Base-by-base conservation (phyloP, 2,329 filamentous ascomycete genomes). In the Dactylellina haptotyla region DNA sequence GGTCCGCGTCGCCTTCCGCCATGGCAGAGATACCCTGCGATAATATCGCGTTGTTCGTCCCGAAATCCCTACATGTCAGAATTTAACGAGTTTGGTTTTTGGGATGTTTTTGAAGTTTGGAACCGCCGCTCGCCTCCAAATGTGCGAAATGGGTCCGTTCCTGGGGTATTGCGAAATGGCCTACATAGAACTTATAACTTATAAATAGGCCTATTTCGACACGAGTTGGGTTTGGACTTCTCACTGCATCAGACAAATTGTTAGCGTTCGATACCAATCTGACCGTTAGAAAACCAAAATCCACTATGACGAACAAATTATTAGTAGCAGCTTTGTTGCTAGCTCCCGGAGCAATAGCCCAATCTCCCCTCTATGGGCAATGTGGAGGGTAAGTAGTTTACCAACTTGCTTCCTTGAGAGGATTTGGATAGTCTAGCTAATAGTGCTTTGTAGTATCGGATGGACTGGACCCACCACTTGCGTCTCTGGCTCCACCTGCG, bases 391-490 rank as follows among this genome's bases (percentile, higher is more conserved):
- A 63, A 34, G 30, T 30, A 46, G 4, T 45, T 45, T n/a, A n/a
- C 10, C 20, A 45, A 4, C 10, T 45, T 16, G n/a, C n/a, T 45
- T 2, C 16, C 16, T 16, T 18, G 6, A 18, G n/a, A n/a, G n/a
- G n/a, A n/a, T n/a, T 46, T 26, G 14, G 12, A 50, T n/a, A 14
- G 20, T 25, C 1, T 30, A 23, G 23, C 57, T 70, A 50, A 70
- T 18, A 32, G 6, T n/a, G 10, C 12, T 28, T 23, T 5, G 32
- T 50, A 70, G 65, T 34, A 16, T 23, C n/a, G 65, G 65, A 12
- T 70, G 65, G 65, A 70, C 65, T 9, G 65, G 65, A 10, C 65
- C 65, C n/a, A 70, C 57, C 3, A 63, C 41, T 14, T 70, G 65
- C 23, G 65, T 43, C 3, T 70, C 65, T 2, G 65, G 65, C 46